These are phyloP conservation scores for Blastobotrys ciferrii DNA, from an alignment of 1,139 yeast species.

Conservation along the genomic window DNA sequence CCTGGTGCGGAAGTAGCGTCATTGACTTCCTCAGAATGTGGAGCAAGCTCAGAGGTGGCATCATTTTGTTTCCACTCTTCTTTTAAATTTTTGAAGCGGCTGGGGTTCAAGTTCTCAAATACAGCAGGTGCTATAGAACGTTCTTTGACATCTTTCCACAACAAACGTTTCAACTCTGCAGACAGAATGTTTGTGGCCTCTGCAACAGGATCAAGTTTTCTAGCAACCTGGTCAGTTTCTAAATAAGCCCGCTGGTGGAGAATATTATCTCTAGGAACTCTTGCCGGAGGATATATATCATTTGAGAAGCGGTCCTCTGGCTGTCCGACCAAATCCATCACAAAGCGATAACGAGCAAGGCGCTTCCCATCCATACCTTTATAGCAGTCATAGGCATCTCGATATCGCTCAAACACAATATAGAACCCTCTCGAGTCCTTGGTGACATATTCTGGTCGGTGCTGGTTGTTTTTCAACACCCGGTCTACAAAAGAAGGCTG, in stretches of 20 bases:
- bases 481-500: not conserved
- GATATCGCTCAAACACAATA: conserved; percentile 61
- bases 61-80: conserved; percentile 19
- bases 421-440: conserved; percentile 53
- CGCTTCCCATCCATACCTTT: conserved; percentile 62
- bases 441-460: conserved; percentile 4
- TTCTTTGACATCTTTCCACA: conserved; percentile 72
- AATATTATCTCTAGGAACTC: not conserved
- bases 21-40: no score
- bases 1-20: not conserved
- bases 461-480: not conserved
- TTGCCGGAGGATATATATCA: not conserved
- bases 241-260: not conserved
- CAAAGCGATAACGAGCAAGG: conserved; percentile 49
- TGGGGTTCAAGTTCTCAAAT: conserved; percentile 59
- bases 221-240: not conserved
- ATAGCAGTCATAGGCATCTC: conserved; percentile 67
- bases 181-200: conserved; percentile 61
- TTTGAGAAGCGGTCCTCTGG: not conserved
- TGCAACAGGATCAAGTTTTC: conserved; percentile 37
- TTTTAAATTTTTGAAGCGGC: conserved; percentile 52
- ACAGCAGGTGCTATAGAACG: conserved; percentile 71
- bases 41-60: no score
- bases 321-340: conserved; percentile 52
- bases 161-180: conserved; percentile 61